These are phyloP conservation scores for Pseudoturritis turrita DNA, from an alignment of 345 rosid species.

Conservation along the genomic window DNA sequence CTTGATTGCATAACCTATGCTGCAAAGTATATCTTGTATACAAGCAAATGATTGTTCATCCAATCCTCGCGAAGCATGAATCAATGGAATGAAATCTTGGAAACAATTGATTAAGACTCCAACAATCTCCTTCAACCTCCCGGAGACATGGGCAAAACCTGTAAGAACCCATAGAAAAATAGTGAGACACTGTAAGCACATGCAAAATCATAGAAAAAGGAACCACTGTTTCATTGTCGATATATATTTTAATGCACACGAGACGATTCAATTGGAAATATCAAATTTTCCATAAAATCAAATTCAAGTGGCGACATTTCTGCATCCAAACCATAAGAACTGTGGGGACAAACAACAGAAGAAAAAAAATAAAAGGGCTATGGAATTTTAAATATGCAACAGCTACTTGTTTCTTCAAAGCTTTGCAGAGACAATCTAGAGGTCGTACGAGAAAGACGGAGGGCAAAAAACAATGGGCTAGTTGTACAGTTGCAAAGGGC, in stretches of 20 bases:
- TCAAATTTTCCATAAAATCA: background rate
- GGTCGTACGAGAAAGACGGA: background rate
- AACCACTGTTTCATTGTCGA: background rate
- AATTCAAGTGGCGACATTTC: background rate
- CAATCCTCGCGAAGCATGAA: conserved; percentile 39
- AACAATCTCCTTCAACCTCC: conserved; percentile 62
- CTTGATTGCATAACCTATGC: conserved; percentile 51
- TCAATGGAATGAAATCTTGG: conserved; percentile 56
- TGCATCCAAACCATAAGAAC: background rate
- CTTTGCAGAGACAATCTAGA: conserved; percentile 5
- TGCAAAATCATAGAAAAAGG: background rate
- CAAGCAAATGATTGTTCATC: conserved; percentile 64
- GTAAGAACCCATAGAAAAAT: conserved; percentile 1
- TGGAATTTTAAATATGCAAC: background rate
- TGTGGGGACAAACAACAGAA: background rate
- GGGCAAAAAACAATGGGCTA: background rate
- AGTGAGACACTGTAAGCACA: conserved; percentile 1
- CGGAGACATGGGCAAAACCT: conserved; percentile 46
- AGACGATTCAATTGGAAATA: background rate
- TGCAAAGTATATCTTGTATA: conserved; percentile 50
- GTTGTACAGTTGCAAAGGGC: background rate
- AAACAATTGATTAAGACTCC: conserved; percentile 64
- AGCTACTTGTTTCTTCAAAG: background rate
- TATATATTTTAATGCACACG: background rate
- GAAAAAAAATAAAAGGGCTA: background rate